phyloP scores from a whole-genome alignment of 2,329 filamentous ascomycete genomes.

The Knufia fluminis region DNA sequence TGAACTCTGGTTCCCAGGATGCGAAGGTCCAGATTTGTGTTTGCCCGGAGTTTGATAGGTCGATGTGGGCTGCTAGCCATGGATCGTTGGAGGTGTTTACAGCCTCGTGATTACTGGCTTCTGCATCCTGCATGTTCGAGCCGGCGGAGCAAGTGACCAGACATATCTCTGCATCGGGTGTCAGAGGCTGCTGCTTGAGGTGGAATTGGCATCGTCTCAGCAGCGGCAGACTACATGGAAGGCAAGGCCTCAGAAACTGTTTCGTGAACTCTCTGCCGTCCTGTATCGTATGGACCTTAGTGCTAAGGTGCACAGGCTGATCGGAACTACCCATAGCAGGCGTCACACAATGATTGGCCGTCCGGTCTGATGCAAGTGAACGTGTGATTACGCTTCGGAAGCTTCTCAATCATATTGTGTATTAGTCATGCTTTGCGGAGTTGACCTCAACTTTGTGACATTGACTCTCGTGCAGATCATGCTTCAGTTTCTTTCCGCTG shows the following conservation, averaged over 20 bases:
- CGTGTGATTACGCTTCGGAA: too few relatives aligned
- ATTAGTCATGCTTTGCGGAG: too few relatives aligned
- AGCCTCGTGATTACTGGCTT: constrained; percentile 3
- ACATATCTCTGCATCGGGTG: constrained; percentile 1
- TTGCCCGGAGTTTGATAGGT: constrained; percentile 31
- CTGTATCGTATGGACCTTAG: not conserved
- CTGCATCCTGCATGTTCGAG: not conserved
- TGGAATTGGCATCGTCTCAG: constrained; percentile 33
- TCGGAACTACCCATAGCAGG: too few relatives aligned
- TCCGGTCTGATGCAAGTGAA: too few relatives aligned
- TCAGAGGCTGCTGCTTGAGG: constrained; percentile 19
- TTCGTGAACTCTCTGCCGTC: not conserved
- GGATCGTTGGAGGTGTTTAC: not conserved
- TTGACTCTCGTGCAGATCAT: not conserved
- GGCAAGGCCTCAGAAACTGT: constrained; percentile 25
- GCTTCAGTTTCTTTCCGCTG: not conserved
- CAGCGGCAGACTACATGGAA: constrained; percentile 32
- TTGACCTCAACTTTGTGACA: not conserved
- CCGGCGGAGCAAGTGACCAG: not conserved
- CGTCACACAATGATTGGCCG: too few relatives aligned
- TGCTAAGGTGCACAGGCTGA: too few relatives aligned
- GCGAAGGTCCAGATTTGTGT: constrained; percentile 36
- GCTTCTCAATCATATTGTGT: too few relatives aligned
- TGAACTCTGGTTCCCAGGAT: constrained; percentile 27
- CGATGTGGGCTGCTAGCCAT: constrained; percentile 35